Percentiles rank a stretch among this genome's conserved stretches.
Conservation (phyloP, 345 rosid species). For the Gossypium bickii region DNA sequence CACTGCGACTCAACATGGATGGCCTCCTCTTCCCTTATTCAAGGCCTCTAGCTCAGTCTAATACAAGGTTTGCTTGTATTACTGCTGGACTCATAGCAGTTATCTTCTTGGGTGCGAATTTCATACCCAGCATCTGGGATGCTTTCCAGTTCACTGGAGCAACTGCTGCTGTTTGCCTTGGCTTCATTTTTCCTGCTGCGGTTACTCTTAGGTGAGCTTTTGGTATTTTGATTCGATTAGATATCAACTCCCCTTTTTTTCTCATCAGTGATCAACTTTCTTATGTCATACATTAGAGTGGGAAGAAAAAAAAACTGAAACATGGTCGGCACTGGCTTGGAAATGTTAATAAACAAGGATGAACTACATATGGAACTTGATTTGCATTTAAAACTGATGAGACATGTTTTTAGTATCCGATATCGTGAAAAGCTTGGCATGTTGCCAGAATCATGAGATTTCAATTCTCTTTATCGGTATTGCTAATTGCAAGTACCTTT, state of each 20-base stretch:
- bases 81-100: conserved; percentile 54
- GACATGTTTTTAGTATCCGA: neutral
- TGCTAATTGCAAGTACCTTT: neutral
- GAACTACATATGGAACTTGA: neutral
- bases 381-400: neutral
- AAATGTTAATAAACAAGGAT: neutral
- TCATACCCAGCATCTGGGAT: conserved; percentile 96
- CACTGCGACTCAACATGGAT: conserved; percentile 75
- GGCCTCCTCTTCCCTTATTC: conserved; percentile 80
- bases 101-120: conserved; percentile 77
- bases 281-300: neutral
- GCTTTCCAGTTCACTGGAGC: conserved; percentile 98
- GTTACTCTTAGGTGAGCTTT: conserved; percentile 65
- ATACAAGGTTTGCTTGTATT: conserved; percentile 60
- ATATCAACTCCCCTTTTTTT: neutral
- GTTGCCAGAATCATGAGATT: neutral
- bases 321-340: neutral
- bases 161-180: conserved; percentile 85
- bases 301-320: neutral
- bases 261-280: neutral
- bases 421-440: neutral
- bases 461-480: neutral
- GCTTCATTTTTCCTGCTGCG: conserved; percentile 90
- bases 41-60: conserved; percentile 46
- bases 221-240: conserved; percentile 1